A percentile compares a stretch with the other conserved stretches of the same genome.
Evolutionary conservation across 2,329 filamentous ascomycete species (phyloP).

Genomic region (Fusarium musae): DNA sequence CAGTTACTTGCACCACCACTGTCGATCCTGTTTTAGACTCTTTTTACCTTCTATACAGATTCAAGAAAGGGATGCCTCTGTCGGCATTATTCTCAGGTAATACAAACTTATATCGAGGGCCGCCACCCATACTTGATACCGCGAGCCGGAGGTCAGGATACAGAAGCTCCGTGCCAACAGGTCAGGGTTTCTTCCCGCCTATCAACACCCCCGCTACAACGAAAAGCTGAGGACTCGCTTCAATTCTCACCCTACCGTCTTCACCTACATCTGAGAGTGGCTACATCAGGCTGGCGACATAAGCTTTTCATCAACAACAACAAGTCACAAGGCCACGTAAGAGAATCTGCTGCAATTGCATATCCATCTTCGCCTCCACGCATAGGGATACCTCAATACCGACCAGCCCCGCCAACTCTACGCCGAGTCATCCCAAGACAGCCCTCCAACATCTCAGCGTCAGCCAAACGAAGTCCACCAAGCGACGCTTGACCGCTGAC

Average conservation of each 20-base stretch:
- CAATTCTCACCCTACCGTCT: neutral
- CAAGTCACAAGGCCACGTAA: accelerated
- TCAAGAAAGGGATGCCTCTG: neutral
- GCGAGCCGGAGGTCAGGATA: neutral
- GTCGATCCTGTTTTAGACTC: neutral
- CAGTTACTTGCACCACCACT: conserved; percentile 14
- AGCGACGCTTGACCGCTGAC: accelerated
- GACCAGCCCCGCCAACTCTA: accelerated
- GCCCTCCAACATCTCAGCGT: neutral
- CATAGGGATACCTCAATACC: accelerated
- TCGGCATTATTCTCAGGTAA: neutral
- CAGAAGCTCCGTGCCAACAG: neutral
- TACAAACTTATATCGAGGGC: conserved; percentile 16
- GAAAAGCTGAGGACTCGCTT: neutral
- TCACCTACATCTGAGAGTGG: neutral
- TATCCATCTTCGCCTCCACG: accelerated
- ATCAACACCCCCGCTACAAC: accelerated
- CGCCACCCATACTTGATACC: conserved; percentile 4
- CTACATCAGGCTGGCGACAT: accelerated
- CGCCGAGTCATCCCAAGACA: accelerated
- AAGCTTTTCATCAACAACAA: accelerated
- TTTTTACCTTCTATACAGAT: neutral
- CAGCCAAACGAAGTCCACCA: neutral
- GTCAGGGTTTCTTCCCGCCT: neutral
- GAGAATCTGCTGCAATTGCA: accelerated